Base-by-base conservation (phyloP, 2,329 filamentous ascomycete genomes). In the Aspergillus brunneoviolaceus region DNA sequence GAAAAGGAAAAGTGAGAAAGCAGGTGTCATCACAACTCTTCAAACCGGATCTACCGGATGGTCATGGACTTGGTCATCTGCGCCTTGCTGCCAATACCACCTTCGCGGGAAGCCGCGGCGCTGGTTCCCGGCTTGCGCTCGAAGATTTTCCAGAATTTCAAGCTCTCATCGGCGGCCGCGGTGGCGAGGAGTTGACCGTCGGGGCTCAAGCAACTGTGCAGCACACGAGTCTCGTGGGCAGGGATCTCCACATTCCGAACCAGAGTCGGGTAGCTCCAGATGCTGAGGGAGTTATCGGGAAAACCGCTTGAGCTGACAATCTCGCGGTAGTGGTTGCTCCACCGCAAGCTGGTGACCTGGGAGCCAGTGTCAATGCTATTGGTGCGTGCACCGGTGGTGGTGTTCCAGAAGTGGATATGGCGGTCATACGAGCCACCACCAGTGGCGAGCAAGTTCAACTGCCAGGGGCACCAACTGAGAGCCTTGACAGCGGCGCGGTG, bases 71-170 rank as follows among this genome's bases (percentile, higher is more conserved):
- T 97, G 74, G 87, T 87, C 84, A 94, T 89, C 72, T 91, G 87
- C 58, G 90, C 92, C 81, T 94, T 94, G 77, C 85, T 86, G 53
- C 89, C 89, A 61, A 89, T 82, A 64, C 87, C 87, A 60, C 88
- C 84, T 68, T 85, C 83, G 62, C 86, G 84, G 57, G 87, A 82
- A 33, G 83, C 74, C 52, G 87, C 85, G 55, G 88, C 85, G 62
- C 85, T 81, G 60, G 85, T 82, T 58, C 92, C 92, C 19, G 93
- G 83, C 86, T 97, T 98, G 86, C 96, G 97, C 85, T 99, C 95
- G 73, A 99, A 99, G 70, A 99, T 85, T 87, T 99, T 99, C 95
- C 95, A 99, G 85, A 99, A 99, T 82, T 99, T 99, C 77, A 99
- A 84, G 74, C 89, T 94, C 84, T 99, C 95, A 72, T 99, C 95